A percentile compares a stretch with the other conserved stretches of the same genome.
These are phyloP conservation scores for Colletotrichum theobromicola DNA, from an alignment of 2,329 filamentous ascomycete genomes.

Conservation along the genomic window DNA sequence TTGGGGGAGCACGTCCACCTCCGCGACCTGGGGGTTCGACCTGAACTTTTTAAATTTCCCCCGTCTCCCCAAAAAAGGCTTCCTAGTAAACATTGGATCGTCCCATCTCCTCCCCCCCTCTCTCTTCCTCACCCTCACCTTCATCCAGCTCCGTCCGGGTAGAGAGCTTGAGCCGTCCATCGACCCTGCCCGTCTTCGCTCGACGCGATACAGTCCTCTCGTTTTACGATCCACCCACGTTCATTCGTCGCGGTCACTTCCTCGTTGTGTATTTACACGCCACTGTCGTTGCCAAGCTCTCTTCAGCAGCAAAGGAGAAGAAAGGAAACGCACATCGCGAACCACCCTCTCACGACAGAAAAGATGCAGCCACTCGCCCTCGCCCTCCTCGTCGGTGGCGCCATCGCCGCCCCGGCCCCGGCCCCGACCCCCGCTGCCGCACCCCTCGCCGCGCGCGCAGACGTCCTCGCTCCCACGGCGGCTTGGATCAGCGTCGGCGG, in stretches of 20 bases:
- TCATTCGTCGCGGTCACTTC: not conserved
- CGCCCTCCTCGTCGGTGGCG: slow-evolving; percentile 30
- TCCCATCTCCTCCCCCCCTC: not conserved
- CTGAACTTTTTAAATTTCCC: not conserved
- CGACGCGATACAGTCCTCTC: not conserved
- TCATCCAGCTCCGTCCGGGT: not conserved
- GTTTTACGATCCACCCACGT: not conserved
- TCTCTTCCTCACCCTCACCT: not conserved
- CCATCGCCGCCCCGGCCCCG: slow-evolving; percentile 33
- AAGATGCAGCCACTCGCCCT: slow-evolving; percentile 36
- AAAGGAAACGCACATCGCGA: not conserved
- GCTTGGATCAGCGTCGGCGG: slow-evolving; percentile 59
- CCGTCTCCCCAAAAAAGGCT: not conserved
- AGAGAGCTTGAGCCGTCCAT: not conserved
- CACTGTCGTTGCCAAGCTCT: not conserved
- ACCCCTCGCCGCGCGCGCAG: slow-evolving; percentile 23
- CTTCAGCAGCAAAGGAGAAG: not conserved
- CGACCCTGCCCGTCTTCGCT: not conserved
- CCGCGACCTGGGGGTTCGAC: slow-evolving; percentile 1
- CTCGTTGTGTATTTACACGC: not conserved
- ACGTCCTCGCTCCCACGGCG: slow-evolving; percentile 36
- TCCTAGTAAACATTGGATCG: not conserved
- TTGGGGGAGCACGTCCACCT: not conserved
- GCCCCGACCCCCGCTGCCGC: slow-evolving; percentile 23
- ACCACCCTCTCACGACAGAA: not conserved